Base-by-base conservation (phyloP, 108 stramenopile genomes). In the Nitzschia inconspicua region DNA sequence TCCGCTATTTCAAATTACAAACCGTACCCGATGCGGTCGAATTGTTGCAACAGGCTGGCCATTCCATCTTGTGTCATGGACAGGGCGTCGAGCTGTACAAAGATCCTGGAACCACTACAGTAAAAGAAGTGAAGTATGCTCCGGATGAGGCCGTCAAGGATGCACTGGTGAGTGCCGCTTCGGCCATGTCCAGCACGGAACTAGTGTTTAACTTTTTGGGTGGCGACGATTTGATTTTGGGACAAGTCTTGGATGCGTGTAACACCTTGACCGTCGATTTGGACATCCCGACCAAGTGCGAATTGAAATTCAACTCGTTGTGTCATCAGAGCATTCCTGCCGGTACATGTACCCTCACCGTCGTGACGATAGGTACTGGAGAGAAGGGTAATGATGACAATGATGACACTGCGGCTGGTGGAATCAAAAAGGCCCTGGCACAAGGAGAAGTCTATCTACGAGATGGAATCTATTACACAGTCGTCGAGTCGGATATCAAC, bases 191-290 rank as follows among this genome's bases (percentile, higher is more conserved):
- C 6, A 14, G 26, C 20, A 47, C 40, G 16, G 39, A 30, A 4
- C 52, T 79, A 11, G 48, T 66, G 0, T 30, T 81, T 22, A 81
- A 76, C 65, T 79, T 85, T 63, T 57, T 79, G 30, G 84, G 88
- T 29, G 88, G 88, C 4, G 84, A 88, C 60, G 84, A 89, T 77
- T 68, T 89, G 44, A 75, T 81, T 46, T 46, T 83, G 27, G 66
- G 69, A 25, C 84, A 89, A 70, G 84, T 89, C 1, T 30, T 79
- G 60, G 71, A 83, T 25, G 88, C 84, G 28, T 53, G 65, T 24
- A 68, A 67, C 34, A 44, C 80, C 29, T 53, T 89, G 36, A 80
- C 77, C 32, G 26, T 72, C 14, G 72, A 43, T 4, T 49, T 85
- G 30, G 72, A 77, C 29, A 49, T 77, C 29, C 19, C 71, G 2